Percentiles rank a stretch among this genome's conserved stretches.
phyloP scores from a whole-genome alignment of 148 eudicot species.

The Heliamphora exappendiculata region DNA sequence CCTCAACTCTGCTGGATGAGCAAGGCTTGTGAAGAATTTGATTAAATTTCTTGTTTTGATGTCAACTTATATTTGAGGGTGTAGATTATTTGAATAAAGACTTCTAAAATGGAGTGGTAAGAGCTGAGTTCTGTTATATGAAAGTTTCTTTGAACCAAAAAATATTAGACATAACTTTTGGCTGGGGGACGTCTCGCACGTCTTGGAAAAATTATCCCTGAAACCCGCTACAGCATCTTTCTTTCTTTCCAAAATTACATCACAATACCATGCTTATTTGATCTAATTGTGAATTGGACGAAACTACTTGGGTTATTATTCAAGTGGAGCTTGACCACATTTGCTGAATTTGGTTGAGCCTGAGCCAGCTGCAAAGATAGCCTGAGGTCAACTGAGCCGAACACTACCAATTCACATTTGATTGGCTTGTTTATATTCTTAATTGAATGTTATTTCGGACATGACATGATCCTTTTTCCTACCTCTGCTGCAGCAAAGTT shows the following conservation, averaged over 20 bases:
- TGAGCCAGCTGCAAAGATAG: background rate
- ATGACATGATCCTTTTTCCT: background rate
- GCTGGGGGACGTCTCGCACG: no score
- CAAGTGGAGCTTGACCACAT: conserved; percentile 3
- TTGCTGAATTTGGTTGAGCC: conserved; percentile 1
- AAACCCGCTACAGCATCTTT: background rate
- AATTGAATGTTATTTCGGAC: background rate
- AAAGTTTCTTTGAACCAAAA: background rate
- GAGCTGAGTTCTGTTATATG: background rate
- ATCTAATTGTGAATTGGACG: background rate
- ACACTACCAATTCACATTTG: background rate
- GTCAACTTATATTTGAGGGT: background rate
- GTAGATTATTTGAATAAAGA: background rate
- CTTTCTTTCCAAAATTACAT: background rate
- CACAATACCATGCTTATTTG: background rate
- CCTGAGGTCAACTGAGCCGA: background rate
- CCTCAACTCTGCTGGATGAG: background rate
- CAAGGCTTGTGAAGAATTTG: background rate
- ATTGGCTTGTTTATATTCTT: background rate
- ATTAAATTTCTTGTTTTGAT: background rate
- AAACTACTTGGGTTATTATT: background rate
- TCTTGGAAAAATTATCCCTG: background rate
- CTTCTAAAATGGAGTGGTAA: background rate
- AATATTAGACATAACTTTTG: background rate
- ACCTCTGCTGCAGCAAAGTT: conserved; percentile 66